Base-by-base conservation (phyloP, 1,139 yeast species). In the Taphrina pruni region DNA sequence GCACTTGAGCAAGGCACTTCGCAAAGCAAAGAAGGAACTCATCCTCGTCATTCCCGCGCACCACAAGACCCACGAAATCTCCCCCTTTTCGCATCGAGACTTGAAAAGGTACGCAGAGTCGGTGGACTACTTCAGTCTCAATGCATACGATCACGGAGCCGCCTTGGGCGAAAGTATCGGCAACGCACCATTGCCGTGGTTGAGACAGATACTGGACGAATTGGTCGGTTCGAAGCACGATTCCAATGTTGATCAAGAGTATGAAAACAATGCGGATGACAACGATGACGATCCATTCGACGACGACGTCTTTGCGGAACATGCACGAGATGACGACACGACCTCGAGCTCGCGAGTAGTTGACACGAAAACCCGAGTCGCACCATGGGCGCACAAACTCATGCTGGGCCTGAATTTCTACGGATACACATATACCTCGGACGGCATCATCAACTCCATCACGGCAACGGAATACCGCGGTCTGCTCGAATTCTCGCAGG, bases 111-210 rank as follows among this genome's bases (percentile, higher is more conserved):
- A 38, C 14, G 51, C 9, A 14, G 14, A 26, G 26, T 17, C 4
- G 2, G 58, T 64, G 32, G 67, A 64, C 12, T 36, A 35, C 21
- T 64, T 64, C n/a, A 54, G 61, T 20, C 67, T 64, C 43, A 57
- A 54, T 12, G 60, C 67, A 17, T 64, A 64, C 46, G 67, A 64
- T 46, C 67, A 64, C 43, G 46, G 55, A 8, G 43, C 48, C 20
- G 35, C 48, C 3, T 20, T 48, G 32, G 67, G 67, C 17, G 26
- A 57, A 6, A 58, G 43, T 14, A 35, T 36, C 6, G 67, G 61
- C 46, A 64, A 64, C 45, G 60, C 61, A 11, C 67, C 67, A 17
- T n/a, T 64, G 35, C 61, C 48, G 12, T 64, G 67, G 67, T 32
- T 51, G 55, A 32, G 60, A 41, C 48, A 20, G 38, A 48, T 64